Conservation (phyloP, 1,284 basidiomycete genomes). For the Cutaneotrichosporon mucoides region DNA sequence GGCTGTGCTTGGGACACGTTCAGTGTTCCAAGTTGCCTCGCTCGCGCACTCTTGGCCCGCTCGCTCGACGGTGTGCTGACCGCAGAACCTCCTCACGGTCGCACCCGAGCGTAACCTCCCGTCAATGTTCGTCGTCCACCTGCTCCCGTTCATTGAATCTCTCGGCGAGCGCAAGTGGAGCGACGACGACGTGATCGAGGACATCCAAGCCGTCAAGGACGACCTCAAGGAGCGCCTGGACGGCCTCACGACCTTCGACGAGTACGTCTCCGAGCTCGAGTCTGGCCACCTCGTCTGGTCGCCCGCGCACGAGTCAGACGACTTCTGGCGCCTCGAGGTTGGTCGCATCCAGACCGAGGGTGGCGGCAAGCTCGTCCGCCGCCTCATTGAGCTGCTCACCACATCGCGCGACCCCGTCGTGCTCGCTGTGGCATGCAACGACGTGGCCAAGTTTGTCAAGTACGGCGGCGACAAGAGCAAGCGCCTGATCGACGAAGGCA, state of each 20-base stretch:
- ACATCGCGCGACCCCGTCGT: constrained; percentile 69
- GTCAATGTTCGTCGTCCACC: constrained; percentile 83
- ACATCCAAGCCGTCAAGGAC: constrained; percentile 76
- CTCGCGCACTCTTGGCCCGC: not conserved
- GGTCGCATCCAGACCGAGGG: constrained; percentile 79
- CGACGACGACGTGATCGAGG: constrained; percentile 90
- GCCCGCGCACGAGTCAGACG: constrained; percentile 90
- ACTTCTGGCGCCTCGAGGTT: constrained; percentile 97
- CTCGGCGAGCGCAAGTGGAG: constrained; percentile 83
- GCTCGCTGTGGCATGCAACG: constrained; percentile 82
- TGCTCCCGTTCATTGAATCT: constrained; percentile 81
- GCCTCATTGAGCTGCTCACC: constrained; percentile 65
- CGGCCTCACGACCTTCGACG: constrained; percentile 82
- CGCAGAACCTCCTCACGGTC: constrained; percentile 71
- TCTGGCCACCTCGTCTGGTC: constrained; percentile 92
- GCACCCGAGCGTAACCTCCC: constrained; percentile 67
- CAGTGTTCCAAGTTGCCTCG: no score
- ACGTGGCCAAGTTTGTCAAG: constrained; percentile 90
- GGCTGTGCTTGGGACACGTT: no score
- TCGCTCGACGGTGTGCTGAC: not conserved
- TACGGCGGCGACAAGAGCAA: constrained; percentile 78
- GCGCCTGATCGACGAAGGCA: constrained; percentile 77
- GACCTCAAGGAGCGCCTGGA: constrained; percentile 78
- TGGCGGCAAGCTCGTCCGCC: constrained; percentile 75
- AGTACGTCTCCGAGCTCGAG: constrained; percentile 84